Percentiles rank a stretch among this genome's conserved stretches.
These are phyloP conservation scores for Melastoma malabathricum DNA, from an alignment of 345 rosid genomes.

Conservation along the genomic window DNA sequence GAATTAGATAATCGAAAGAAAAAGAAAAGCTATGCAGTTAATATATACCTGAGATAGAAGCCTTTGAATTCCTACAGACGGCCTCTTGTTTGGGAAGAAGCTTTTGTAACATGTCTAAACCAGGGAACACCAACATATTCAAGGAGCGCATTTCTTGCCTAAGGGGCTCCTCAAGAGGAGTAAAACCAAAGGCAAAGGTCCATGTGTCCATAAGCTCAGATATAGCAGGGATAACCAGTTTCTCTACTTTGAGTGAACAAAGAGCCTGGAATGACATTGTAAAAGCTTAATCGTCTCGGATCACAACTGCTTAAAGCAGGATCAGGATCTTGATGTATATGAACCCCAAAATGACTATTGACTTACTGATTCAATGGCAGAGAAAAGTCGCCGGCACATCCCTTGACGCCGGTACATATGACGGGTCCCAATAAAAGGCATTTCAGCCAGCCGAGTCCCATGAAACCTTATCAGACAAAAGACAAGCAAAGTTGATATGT, in stretches of 20 bases:
- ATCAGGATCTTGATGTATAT: background rate
- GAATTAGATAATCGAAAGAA: background rate
- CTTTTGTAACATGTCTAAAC: constrained; percentile 71
- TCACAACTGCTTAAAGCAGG: no score
- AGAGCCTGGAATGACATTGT: constrained; percentile 34
- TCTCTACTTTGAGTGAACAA: constrained; percentile 46
- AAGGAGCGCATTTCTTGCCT: constrained; percentile 42
- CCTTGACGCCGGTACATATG: constrained; percentile 74
- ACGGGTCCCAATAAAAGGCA: constrained; percentile 93
- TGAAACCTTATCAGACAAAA: constrained; percentile 40
- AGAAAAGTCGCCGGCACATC: constrained; percentile 77
- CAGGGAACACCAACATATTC: constrained; percentile 77
- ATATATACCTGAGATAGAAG: constrained; percentile 19
- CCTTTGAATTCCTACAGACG: constrained; percentile 9
- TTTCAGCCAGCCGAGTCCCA: constrained; percentile 70
- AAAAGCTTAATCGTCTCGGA: no score
- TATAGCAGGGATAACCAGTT: constrained; percentile 68
- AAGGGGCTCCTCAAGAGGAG: constrained; percentile 29
- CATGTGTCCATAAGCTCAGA: constrained; percentile 63
- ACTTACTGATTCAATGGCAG: constrained; percentile 64
- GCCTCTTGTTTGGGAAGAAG: constrained; percentile 27
- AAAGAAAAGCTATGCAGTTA: background rate
- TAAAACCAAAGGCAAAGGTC: constrained; percentile 67
- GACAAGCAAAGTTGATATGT: background rate
- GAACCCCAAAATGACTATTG: constrained; percentile 1